phyloP scores from a whole-genome alignment of 2,329 filamentous ascomycete genomes.

The Leptoxyphium fumago region DNA sequence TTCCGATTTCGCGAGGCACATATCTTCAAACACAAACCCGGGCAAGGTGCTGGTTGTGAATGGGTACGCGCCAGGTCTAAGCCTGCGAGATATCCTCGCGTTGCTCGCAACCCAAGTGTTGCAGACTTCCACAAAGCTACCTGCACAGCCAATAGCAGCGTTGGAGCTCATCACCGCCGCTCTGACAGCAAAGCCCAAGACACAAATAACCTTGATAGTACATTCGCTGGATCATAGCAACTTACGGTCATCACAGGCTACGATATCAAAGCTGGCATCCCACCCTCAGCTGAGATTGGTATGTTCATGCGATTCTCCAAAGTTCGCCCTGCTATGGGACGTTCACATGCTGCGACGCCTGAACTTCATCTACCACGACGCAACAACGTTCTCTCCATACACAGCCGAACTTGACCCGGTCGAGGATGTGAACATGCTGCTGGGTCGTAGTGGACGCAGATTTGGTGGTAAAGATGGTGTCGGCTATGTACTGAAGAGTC shows the following conservation, averaged over 20 bases:
- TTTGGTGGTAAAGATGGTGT: slow-evolving; percentile 85
- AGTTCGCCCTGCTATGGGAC: slow-evolving; percentile 82
- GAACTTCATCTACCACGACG: slow-evolving; percentile 84
- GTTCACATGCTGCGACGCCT: slow-evolving; percentile 67
- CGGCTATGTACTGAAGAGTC: slow-evolving; percentile 72
- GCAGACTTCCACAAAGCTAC: slow-evolving; percentile 34
- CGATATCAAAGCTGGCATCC: slow-evolving; percentile 62
- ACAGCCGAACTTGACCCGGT: slow-evolving; percentile 66
- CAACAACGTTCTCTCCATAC: slow-evolving; percentile 73
- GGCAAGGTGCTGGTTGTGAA: slow-evolving; percentile 70
- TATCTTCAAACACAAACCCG: slow-evolving; percentile 32
- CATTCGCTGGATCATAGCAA: slow-evolving; percentile 75
- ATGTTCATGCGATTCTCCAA: slow-evolving; percentile 75
- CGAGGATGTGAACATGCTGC: slow-evolving; percentile 75
- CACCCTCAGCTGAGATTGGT: slow-evolving; percentile 59
- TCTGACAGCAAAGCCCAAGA: slow-evolving; percentile 35
- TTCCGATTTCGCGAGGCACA: slow-evolving; percentile 57
- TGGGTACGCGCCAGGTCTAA: slow-evolving; percentile 57
- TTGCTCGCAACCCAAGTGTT: slow-evolving; percentile 52
- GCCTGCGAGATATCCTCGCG: slow-evolving; percentile 52
- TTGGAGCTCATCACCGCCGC: slow-evolving; percentile 50
- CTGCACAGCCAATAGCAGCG: slow-evolving; percentile 53
- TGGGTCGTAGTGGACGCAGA: slow-evolving; percentile 65
- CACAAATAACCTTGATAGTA: slow-evolving; percentile 32
- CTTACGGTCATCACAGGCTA: slow-evolving; percentile 60